Conservation (phyloP, 2,329 filamentous ascomycete species). For the Xylariaceae sp. region DNA sequence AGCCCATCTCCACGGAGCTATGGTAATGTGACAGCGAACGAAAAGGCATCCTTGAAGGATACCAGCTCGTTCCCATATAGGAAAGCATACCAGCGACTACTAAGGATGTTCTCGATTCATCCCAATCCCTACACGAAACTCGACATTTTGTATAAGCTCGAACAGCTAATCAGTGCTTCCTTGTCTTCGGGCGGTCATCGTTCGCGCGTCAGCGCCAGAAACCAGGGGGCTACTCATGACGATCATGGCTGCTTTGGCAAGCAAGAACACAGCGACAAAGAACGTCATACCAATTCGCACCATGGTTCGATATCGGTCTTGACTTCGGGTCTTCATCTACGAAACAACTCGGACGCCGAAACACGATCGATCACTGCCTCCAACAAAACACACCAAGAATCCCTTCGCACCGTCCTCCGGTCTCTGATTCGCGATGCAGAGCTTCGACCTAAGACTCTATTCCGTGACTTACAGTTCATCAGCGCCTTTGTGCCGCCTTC, state of each 20-base stretch:
- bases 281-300: slow-evolving; percentile 58
- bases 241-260: slow-evolving; percentile 32
- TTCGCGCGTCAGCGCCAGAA: slow-evolving; percentile 35
- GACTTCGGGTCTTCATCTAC: slow-evolving; percentile 31
- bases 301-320: slow-evolving; percentile 35
- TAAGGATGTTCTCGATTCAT: slow-evolving; percentile 83
- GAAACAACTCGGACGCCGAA: slow-evolving; percentile 42
- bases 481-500: slow-evolving; percentile 58
- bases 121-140: slow-evolving; percentile 85
- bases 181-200: slow-evolving; percentile 51
- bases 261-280: slow-evolving; percentile 63
- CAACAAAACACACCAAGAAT: slow-evolving; percentile 47
- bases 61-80: slow-evolving; percentile 68
- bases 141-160: slow-evolving; percentile 73
- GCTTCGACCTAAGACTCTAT: slow-evolving; percentile 72
- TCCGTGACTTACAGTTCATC: slow-evolving; percentile 74
- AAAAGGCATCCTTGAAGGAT: slow-evolving; percentile 34
- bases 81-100: slow-evolving; percentile 69
- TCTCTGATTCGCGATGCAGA: slow-evolving; percentile 61
- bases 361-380: slow-evolving; percentile 44
- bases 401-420: slow-evolving; percentile 61
- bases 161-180: slow-evolving; percentile 74
- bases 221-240: slow-evolving; percentile 36
- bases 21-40: slow-evolving; percentile 39
- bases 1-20: slow-evolving; percentile 36